Percentiles rank a stretch among this genome's conserved stretches.
Conservation (phyloP, 2,329 filamentous ascomycete genomes). For the Chrysosporium queenslandicum region DNA sequence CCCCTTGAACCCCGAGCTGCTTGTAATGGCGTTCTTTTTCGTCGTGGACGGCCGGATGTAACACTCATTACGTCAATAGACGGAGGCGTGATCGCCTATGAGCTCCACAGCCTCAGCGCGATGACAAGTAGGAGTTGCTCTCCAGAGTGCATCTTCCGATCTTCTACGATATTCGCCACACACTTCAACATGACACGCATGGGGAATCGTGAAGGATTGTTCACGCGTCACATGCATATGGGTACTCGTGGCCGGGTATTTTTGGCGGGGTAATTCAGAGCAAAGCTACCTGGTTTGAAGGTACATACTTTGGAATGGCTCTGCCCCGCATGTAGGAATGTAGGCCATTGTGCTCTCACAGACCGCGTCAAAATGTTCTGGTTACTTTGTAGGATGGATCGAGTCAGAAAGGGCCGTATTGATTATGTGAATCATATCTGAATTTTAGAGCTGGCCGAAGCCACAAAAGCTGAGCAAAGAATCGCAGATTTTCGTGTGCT, state of each 20-base stretch:
- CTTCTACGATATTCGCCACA: slow-evolving; percentile 2
- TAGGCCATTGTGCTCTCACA: not conserved
- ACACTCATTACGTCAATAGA: not conserved
- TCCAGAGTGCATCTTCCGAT: not conserved
- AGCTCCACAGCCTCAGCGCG: not conserved
- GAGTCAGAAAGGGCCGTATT: not conserved
- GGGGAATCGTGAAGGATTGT: not conserved
- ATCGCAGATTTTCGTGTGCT: too few species aligned
- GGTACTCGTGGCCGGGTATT: not conserved
- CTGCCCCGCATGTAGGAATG: not conserved
- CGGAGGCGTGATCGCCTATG: not conserved
- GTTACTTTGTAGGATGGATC: not conserved
- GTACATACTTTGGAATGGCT: not conserved
- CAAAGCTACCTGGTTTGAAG: not conserved
- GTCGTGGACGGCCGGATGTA: not conserved
- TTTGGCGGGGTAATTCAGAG: slow-evolving; percentile 1
- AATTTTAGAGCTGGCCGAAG: not conserved
- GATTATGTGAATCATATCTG: too few species aligned
- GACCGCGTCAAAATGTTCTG: not conserved
- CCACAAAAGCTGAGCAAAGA: not conserved
- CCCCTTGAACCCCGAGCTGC: not conserved
- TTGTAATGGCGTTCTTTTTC: not conserved
- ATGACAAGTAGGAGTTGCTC: not conserved
- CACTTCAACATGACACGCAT: not conserved
- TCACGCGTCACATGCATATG: too few species aligned